Evolutionary conservation across 495 filamentous ascomycete genomes (phyloP), one percentile per base, ranked within the genome.

Genomic region (Talaromyces borbonicus): DNA sequence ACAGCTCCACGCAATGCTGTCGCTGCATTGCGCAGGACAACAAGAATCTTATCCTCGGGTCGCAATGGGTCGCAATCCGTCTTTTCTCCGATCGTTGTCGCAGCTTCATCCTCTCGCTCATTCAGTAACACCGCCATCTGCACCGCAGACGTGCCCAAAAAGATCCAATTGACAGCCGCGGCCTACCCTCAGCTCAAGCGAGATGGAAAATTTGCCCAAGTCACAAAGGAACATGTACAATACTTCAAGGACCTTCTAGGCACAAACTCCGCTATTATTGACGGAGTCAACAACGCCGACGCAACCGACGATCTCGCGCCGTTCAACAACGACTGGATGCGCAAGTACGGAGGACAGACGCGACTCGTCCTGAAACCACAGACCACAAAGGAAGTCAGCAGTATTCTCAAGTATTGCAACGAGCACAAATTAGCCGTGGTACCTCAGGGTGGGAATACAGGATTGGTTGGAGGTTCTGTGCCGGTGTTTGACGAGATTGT

Each of bases 291-390:
- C n/a, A n/a, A 83, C 4, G 63, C 73, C 53, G 79, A 85, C 57
- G 78, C 79, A 15, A 63, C 72, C 0, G 81, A 84, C 50, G 92
- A 98, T 56, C 71, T 97, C 46, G 87, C 90, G 56, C 78, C 88
- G 12, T 97, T 87, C 76, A 98, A 98, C 68, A 79, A 77, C 53
- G 92, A 98, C 68, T 98, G 92, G 92, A 97, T 97, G 93, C 80
- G 85, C 61, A 98, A 98, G 63, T 98, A 96, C 69, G 81, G 87
- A 29, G 92, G 92, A 29, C 90, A 95, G 59, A 80, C 85, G 43
- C 76, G 79, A 46, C 69, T 98, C 7, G 87, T 96, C 7, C 68
- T 98, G 37, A 95, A 90, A 65, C 92, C 92, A 7, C 69, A 71
- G 26, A 78, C 74, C 8, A 87, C 87, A 2, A 78, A 87, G 49